Conservation (phyloP, 2,329 filamentous ascomycete genomes). For the Scedosporium boydii region DNA sequence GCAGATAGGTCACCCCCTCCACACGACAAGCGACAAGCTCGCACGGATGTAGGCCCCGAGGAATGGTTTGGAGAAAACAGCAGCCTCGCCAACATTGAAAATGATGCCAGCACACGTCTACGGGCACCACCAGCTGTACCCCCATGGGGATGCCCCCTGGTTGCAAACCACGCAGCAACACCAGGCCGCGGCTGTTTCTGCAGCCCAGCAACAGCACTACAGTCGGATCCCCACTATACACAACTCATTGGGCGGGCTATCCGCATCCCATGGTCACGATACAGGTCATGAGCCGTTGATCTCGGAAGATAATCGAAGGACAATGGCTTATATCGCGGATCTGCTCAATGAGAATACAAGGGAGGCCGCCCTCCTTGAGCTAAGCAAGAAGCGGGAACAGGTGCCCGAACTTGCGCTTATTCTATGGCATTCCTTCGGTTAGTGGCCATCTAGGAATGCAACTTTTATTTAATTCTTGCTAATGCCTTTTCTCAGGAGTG, state of each 20-base stretch:
- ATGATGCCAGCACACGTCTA: conserved; percentile 61
- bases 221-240: conserved; percentile 25
- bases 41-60: too few species aligned
- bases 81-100: conserved; percentile 14
- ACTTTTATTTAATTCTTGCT: neutral
- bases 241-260: conserved; percentile 20
- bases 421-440: conserved; percentile 97
- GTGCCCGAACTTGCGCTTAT: conserved; percentile 94
- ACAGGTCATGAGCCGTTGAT: conserved; percentile 51
- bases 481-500: conserved; percentile 53
- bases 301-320: conserved; percentile 83
- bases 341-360: conserved; percentile 78
- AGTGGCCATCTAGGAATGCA: conserved; percentile 17
- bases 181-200: conserved; percentile 42
- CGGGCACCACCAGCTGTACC: conserved; percentile 57
- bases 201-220: conserved; percentile 50
- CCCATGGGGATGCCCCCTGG: conserved; percentile 54
- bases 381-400: conserved; percentile 98
- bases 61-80: neutral
- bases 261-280: conserved; percentile 43
- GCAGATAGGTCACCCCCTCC: too few species aligned
- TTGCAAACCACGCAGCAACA: conserved; percentile 52
- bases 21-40: too few species aligned
- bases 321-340: conserved; percentile 89
- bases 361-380: conserved; percentile 83